phyloP scores from a whole-genome alignment of 768 basidiomycete species.

The Boletus speciosus region DNA sequence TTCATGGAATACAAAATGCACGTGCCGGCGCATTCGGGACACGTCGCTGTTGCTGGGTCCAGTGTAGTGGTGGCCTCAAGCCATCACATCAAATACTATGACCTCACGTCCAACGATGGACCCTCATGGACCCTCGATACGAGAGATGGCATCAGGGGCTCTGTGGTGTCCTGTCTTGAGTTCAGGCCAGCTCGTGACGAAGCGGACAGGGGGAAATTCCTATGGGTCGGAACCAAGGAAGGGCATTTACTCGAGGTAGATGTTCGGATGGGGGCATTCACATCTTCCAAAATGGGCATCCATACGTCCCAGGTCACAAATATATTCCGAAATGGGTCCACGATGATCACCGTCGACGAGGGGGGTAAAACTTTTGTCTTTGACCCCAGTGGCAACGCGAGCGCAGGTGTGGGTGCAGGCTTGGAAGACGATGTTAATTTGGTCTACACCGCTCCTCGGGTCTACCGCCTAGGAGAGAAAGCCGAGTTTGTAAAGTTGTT shows the following conservation, averaged over 20 bases:
- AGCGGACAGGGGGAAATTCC: conserved; percentile 53
- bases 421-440: conserved; percentile 43
- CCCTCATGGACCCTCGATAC: conserved; percentile 55
- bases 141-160: conserved; percentile 62
- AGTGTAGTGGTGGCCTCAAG: conserved; percentile 54
- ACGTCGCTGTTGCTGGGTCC: conserved; percentile 54
- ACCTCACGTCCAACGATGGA: conserved; percentile 45
- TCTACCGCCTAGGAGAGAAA: conserved; percentile 73
- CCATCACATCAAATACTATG: conserved; percentile 62
- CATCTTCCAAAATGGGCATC: conserved; percentile 53
- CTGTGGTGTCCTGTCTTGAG: conserved; percentile 73
- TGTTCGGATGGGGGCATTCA: conserved; percentile 53
- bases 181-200: conserved; percentile 53
- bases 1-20: conserved; percentile 50
- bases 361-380: conserved; percentile 80
- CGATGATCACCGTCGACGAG: conserved; percentile 84
- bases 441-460: conserved; percentile 47
- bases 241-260: conserved; percentile 86
- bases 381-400: conserved; percentile 38
- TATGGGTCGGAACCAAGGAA: conserved; percentile 92
- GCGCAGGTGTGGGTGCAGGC: conserved; percentile 16
- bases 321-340: conserved; percentile 67
- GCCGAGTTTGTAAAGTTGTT: conserved; percentile 76
- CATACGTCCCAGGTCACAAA: conserved; percentile 67
- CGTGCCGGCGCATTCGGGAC: conserved; percentile 51